Conservation (phyloP, 768 basidiomycete species). For the Candolleomyces eurysporus region DNA sequence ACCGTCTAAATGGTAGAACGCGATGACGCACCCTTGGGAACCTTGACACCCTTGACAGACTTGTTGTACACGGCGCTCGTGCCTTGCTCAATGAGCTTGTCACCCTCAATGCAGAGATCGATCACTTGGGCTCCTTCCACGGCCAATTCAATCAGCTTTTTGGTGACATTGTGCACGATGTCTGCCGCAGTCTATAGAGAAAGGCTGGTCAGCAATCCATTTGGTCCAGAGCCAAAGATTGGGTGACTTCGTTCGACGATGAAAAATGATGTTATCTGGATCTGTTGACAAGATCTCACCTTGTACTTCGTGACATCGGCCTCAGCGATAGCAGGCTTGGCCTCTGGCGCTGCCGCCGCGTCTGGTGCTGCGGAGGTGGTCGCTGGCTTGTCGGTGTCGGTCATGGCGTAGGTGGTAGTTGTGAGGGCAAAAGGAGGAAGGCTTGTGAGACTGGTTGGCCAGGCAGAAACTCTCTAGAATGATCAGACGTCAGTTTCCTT, state of each 20-base stretch:
- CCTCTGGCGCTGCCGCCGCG: conserved; percentile 46
- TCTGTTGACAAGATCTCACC: conserved; percentile 36
- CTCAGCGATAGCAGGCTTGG: conserved; percentile 50
- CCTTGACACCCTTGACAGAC: conserved; percentile 81
- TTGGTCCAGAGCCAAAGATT: neutral
- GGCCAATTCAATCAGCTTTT: conserved; percentile 74
- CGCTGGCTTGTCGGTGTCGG: conserved; percentile 53
- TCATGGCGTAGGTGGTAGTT: conserved; percentile 39
- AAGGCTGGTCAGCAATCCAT: neutral
- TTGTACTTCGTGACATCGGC: conserved; percentile 87
- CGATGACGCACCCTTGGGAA: conserved; percentile 69
- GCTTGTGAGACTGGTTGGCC: conserved; percentile 8
- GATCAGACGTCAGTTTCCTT: conserved; percentile 16
- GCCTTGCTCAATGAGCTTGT: conserved; percentile 88
- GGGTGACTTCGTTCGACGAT: neutral
- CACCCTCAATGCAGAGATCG: conserved; percentile 91
- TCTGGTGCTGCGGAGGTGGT: conserved; percentile 38
- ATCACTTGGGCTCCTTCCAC: conserved; percentile 84
- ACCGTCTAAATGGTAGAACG: neutral
- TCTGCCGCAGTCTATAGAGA: conserved; percentile 77
- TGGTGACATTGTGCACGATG: conserved; percentile 81
- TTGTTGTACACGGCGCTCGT: conserved; percentile 90
- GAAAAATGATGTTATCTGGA: conserved; percentile 2
- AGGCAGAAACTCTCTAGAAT: neutral
- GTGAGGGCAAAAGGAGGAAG: conserved; percentile 11